A percentile compares a stretch with the other conserved stretches of the same genome.
Conservation (phyloP, 345 rosid species). For the Gossypium ekmanianum region DNA sequence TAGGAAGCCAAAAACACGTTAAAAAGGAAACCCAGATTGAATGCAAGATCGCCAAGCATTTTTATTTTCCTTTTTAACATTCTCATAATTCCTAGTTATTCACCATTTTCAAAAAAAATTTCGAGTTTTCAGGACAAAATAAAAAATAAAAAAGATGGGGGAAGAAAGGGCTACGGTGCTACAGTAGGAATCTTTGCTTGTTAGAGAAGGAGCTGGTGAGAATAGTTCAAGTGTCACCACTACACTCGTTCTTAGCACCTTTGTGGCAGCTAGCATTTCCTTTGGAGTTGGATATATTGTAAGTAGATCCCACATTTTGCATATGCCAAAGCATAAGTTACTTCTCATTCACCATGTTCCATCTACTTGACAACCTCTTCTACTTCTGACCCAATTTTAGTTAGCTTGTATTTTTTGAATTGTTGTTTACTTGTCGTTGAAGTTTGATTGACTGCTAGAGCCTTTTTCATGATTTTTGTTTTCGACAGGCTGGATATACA, state of each 20-base stretch:
- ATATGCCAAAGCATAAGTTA: not conserved
- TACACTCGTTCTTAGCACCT: slow-evolving; percentile 8
- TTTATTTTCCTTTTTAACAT: not conserved
- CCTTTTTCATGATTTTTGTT: not conserved
- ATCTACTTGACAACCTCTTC: not conserved
- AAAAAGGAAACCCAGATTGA: too few relatives aligned
- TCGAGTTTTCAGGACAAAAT: not conserved
- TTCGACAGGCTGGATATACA: not conserved
- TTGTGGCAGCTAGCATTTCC: slow-evolving; percentile 4
- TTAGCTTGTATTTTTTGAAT: not conserved
- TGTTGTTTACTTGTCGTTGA: not conserved
- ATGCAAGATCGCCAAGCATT: not conserved
- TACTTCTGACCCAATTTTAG: not conserved
- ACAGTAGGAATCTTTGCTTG: not conserved
- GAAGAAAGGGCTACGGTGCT: not conserved
- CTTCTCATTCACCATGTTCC: not conserved
- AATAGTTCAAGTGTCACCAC: slow-evolving; percentile 4
- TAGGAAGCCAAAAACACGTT: too few relatives aligned
- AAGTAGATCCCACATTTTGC: not conserved
- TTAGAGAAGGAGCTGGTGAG: not conserved
- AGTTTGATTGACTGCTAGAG: not conserved
- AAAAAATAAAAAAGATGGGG: not conserved
- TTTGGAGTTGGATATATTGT: slow-evolving; percentile 9
- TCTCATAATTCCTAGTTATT: not conserved
- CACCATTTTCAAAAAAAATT: not conserved